Evolutionary conservation across 331 rosid genomes (phyloP).

Genomic region (Quercus phellos): DNA sequence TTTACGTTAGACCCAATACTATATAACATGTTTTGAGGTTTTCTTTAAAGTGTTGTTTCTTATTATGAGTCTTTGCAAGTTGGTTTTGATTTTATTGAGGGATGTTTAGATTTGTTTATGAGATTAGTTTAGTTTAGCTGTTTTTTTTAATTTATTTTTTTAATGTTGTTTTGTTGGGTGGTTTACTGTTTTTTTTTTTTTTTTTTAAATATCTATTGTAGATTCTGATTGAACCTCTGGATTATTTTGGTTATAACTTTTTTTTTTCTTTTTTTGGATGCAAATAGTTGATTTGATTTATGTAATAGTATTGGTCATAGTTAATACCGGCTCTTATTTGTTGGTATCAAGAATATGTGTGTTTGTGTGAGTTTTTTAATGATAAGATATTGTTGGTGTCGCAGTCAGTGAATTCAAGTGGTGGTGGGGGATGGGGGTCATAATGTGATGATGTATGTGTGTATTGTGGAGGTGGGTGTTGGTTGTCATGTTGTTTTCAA

Average conservation of each 20-base stretch:
- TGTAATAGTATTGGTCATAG: neutral
- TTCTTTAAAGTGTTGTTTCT: neutral
- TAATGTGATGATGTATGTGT: constrained; percentile 42
- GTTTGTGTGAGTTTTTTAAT: no score
- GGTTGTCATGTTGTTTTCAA: constrained; percentile 44
- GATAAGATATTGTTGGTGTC: neutral
- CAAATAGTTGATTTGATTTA: neutral
- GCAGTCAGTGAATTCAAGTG: neutral
- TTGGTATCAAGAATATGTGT: neutral
- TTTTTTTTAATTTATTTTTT: neutral
- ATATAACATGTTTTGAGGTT: no score
- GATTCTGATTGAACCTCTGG: constrained; percentile 23
- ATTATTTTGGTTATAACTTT: neutral
- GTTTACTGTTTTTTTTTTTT: neutral
- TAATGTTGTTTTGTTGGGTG: neutral
- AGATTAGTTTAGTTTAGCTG: neutral
- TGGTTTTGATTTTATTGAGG: neutral
- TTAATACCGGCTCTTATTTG: neutral
- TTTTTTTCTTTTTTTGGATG: neutral
- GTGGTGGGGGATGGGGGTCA: constrained; percentile 17
- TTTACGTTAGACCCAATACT: neutral
- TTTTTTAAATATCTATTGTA: constrained; percentile 23
- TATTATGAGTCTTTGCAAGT: neutral
- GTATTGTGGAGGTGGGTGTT: constrained; percentile 13
- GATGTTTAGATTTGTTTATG: neutral